Evolutionary conservation across 495 filamentous ascomycete species (phyloP), one percentile per base, ranked within the genome.

Genomic region (Penicillium arizonense): DNA sequence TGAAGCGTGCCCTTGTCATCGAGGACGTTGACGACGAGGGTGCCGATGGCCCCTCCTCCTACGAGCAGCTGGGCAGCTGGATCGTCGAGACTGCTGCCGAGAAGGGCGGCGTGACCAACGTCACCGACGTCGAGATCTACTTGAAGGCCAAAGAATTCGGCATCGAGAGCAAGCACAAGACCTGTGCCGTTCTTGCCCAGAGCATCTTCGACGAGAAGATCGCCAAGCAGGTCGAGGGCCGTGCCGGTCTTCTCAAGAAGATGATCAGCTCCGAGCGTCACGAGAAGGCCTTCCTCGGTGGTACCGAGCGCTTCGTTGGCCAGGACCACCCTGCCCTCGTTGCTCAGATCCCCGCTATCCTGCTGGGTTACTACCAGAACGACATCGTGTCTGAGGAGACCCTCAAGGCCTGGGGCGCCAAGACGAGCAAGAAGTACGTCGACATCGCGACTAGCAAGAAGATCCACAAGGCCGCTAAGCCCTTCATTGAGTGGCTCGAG

Each of bases 381-480:
- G 93, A 97, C 50, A 80, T 98, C 43, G 72, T 95, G 56, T 82
- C 80, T 33, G 94, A 98, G 76, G 90, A 93, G 43, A 82, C 90
- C 24, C 80, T 96, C 68, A 91, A 87, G 74, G 86, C 86, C 48
- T 98, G 94, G 94, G 90, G 91, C 51, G 77, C 81, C 59, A 95
- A 93, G 80, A 90, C 92, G 30, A 96, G 90, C 82, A 96, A 95
- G 84, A 96, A 96, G 72, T 97, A 96, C 66, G 90, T 96, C 65
- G 94, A 97, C 60, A 65, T 93, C 33, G 57, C 83, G 38, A 93
- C 84, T 52, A 96, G 90, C 77, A 93, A 90, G 80, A 96, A 96
- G 80, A 89, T 97, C 61, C 89, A 91, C 79, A 94, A 96, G 80
- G 84, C 89, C 53, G 92, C 94, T 30, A 88, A 93, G 79, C 85